phyloP scores from a whole-genome alignment of 768 basidiomycete species.

The Lepiota brunneoincarnata region DNA sequence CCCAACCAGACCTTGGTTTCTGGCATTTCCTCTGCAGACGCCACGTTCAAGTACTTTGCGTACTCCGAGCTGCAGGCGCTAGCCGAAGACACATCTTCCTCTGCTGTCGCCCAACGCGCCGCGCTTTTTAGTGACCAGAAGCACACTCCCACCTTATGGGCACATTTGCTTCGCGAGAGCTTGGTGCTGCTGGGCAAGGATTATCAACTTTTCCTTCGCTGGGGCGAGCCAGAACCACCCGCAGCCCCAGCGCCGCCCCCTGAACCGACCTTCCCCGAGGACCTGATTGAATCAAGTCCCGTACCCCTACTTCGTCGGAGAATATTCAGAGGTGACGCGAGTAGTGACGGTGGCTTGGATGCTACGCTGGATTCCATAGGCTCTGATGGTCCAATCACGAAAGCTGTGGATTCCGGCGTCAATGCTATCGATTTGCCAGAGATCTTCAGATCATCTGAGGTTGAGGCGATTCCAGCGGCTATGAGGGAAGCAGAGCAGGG shows the following conservation, averaged over 20 bases:
- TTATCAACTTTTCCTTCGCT: constrained; percentile 61
- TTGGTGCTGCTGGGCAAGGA: constrained; percentile 64
- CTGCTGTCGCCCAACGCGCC: constrained; percentile 42
- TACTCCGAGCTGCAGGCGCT: constrained; percentile 59
- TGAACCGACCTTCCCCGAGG: constrained; percentile 13
- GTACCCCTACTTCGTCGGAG: constrained; percentile 38
- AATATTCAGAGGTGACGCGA: constrained; percentile 50
- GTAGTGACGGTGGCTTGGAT: constrained; percentile 46
- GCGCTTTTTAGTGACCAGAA: constrained; percentile 70
- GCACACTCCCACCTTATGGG: constrained; percentile 63
- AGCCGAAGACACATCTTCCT: constrained; percentile 39
- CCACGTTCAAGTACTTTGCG: constrained; percentile 59
- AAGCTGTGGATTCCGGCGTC: constrained; percentile 46
- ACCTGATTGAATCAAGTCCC: constrained; percentile 28
- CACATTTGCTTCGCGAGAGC: constrained; percentile 51
- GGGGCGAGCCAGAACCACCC: constrained; percentile 43
- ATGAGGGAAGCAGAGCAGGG: constrained; percentile 21
- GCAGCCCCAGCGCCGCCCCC: constrained; percentile 14
- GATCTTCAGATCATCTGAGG: constrained; percentile 28
- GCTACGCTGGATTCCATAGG: constrained; percentile 42
- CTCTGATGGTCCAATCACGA: constrained; percentile 55
- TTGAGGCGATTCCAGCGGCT: constrained; percentile 13
- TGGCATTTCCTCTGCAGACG: constrained; percentile 55
- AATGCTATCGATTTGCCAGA: constrained; percentile 39
- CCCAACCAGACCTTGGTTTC: constrained; percentile 58